Base-by-base conservation (phyloP, 1,139 yeast species). In the Hyphopichia pseudoburtonii region DNA sequence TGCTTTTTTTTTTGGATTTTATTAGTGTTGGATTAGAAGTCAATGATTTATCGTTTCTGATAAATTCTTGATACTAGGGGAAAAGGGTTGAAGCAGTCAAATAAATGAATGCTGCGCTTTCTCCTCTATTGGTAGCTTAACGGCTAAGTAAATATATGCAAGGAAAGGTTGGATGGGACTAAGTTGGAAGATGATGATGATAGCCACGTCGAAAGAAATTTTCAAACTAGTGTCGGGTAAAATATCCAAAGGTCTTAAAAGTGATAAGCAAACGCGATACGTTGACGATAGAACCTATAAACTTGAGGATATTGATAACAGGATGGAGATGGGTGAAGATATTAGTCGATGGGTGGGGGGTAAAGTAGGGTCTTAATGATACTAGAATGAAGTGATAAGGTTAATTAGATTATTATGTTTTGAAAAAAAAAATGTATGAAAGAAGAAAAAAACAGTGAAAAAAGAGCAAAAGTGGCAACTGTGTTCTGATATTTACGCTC, bases 1-100 rank as follows among this genome's bases (percentile, higher is more conserved):
- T 42, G 43, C 43, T 35, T 35, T 37, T 35, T 34, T 36, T 33
- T 30, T 15, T 3, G 4, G 16, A 3, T 28, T 28, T 28, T 12
- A n/a, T 9, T 28, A 11, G 14, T 5, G 5, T 28, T 28, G 23
- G 10, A 7, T 7, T 21, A 21, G 7, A 7, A 7, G 23, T 21
- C 9, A 21, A 21, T 7, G 9, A 7, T 7, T 21, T 21, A 7
- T 21, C 23, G 19, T n/a, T 17, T 5, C 15, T 27, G 17, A 10
- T 16, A 15, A n/a, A 12, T 27, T 16, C 11, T 11, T 27, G 16
- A n/a, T 15, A n/a, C n/a, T 3, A n/a, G n/a, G n/a, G n/a, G n/a
- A 5, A 4, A 10, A 11, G 5, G 17, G 5, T 5, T 18, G 25
- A 30, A 18, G 33, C 33, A 15, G 33, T 30, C 33, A 30, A 30